phyloP scores from a whole-genome alignment of 805 yeast species.

The Metschnikowia henanensis region DNA sequence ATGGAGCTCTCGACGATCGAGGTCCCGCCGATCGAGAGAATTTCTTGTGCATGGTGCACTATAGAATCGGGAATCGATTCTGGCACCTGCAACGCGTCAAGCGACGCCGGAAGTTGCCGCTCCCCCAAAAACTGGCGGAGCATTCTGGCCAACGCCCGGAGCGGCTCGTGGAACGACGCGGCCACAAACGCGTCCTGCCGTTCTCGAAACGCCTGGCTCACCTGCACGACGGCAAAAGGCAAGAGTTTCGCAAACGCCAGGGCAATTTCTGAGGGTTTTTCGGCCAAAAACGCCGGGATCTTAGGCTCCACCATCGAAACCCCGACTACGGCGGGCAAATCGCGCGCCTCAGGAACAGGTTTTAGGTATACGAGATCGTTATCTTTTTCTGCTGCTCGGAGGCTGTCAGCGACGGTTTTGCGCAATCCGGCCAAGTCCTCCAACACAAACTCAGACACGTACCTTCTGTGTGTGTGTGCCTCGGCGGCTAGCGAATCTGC shows the following conservation, averaged over 20 bases:
- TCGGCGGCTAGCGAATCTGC: conserved; percentile 40
- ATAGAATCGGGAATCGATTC: conserved; percentile 58
- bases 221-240: conserved; percentile 66
- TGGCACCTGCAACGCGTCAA: conserved; percentile 62
- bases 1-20: conserved; percentile 40
- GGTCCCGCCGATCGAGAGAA: conserved; percentile 54
- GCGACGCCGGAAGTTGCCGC: conserved; percentile 56
- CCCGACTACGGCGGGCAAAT: conserved; percentile 43
- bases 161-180: conserved; percentile 45
- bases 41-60: conserved; percentile 53
- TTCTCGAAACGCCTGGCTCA: conserved; percentile 67
- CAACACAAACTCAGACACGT: conserved; percentile 43
- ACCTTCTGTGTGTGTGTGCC: conserved; percentile 42
- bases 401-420: conserved; percentile 41
- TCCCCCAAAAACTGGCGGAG: conserved; percentile 46
- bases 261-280: conserved; percentile 20
- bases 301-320: conserved; percentile 58
- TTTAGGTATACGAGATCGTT: conserved; percentile 79
- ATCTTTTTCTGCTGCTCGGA: conserved; percentile 66
- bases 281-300: conserved; percentile 24
- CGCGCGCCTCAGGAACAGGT: conserved; percentile 49
- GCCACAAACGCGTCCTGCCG: conserved; percentile 56
- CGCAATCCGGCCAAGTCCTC: conserved; percentile 55
- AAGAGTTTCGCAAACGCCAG: conserved; percentile 25
- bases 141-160: conserved; percentile 45